These are phyloP conservation scores for Russula compacta DNA, from an alignment of 768 basidiomycete species.

Conservation along the genomic window DNA sequence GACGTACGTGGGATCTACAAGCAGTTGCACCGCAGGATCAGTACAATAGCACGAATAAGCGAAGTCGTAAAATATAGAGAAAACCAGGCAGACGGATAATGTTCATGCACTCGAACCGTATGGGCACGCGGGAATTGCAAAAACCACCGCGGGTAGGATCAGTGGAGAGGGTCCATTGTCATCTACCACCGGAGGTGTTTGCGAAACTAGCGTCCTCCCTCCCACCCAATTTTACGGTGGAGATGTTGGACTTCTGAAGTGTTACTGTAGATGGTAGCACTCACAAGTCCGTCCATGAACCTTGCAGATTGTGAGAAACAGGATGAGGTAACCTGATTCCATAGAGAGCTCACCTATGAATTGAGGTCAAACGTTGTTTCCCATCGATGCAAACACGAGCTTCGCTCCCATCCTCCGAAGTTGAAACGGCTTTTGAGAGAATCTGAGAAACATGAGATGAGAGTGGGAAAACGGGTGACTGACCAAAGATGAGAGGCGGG, in stretches of 20 bases:
- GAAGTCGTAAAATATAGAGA: not conserved
- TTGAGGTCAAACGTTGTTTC: conserved; percentile 72
- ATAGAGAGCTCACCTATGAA: conserved; percentile 41
- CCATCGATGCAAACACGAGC: conserved; percentile 67
- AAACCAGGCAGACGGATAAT: not conserved
- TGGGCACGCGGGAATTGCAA: not conserved
- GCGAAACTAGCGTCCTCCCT: not conserved
- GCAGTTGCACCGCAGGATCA: not conserved
- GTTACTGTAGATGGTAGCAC: conserved; percentile 22
- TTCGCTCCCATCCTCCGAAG: conserved; percentile 54
- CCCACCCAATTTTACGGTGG: not conserved
- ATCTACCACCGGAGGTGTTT: conserved; percentile 5
- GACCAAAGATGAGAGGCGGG: conserved; percentile 71
- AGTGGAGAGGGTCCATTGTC: not conserved
- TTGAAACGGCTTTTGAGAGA: conserved; percentile 36
- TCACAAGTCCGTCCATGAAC: conserved; percentile 63
- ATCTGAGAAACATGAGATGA: not conserved
- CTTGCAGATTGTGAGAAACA: not conserved
- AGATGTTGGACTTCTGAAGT: not conserved
- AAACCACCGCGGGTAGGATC: conserved; percentile 5
- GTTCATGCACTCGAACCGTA: not conserved
- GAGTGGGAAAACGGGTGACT: conserved; percentile 6
- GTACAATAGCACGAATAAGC: not conserved
- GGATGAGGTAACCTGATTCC: not conserved
- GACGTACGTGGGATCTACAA: conserved; percentile 48